Percentiles rank a stretch among this genome's conserved stretches.
phyloP scores from a whole-genome alignment of 1,284 basidiomycete species.

The Leccinum cinnamomeum region DNA sequence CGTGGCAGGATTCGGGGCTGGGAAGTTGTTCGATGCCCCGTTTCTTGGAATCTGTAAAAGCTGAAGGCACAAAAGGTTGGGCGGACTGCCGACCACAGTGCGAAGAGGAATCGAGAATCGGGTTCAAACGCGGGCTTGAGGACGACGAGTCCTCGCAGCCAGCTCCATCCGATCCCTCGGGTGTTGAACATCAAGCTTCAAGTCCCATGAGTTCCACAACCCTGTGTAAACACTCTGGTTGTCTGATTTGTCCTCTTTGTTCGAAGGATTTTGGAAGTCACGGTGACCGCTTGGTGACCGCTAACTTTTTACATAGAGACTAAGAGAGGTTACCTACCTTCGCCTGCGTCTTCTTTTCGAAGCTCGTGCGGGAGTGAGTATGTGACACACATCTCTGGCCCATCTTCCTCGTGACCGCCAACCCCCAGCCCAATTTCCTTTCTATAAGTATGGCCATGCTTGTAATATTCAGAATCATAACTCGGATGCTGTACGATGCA shows the following conservation, averaged over 20 bases:
- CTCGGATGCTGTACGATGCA: too few relatives aligned
- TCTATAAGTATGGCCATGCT: background rate
- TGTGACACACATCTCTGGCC: background rate
- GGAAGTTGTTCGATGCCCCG: too few relatives aligned
- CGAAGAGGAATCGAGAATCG: conserved; percentile 13
- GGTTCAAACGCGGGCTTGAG: conserved; percentile 19
- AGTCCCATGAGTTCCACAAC: conserved; percentile 31
- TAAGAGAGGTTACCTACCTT: too few relatives aligned
- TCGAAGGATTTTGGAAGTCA: conserved; percentile 1
- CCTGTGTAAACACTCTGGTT: conserved; percentile 7
- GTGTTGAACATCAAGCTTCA: conserved; percentile 17
- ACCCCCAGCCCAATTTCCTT: background rate
- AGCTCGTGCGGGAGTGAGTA: background rate
- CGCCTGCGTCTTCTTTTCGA: background rate
- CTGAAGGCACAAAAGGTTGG: conserved; percentile 34
- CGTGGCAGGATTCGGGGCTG: too few relatives aligned
- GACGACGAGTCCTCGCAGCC: conserved; percentile 21
- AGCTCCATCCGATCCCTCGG: conserved; percentile 35
- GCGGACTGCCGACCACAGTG: conserved; percentile 29
- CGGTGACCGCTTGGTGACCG: too few relatives aligned
- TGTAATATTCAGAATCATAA: too few relatives aligned
- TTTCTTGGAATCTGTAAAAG: conserved; percentile 14
- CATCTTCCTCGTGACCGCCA: background rate
- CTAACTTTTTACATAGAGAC: too few relatives aligned
- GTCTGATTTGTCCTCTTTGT: background rate